phyloP scores from a whole-genome alignment of 2,329 filamentous ascomycete genomes.

The Metarhizium humberi region DNA sequence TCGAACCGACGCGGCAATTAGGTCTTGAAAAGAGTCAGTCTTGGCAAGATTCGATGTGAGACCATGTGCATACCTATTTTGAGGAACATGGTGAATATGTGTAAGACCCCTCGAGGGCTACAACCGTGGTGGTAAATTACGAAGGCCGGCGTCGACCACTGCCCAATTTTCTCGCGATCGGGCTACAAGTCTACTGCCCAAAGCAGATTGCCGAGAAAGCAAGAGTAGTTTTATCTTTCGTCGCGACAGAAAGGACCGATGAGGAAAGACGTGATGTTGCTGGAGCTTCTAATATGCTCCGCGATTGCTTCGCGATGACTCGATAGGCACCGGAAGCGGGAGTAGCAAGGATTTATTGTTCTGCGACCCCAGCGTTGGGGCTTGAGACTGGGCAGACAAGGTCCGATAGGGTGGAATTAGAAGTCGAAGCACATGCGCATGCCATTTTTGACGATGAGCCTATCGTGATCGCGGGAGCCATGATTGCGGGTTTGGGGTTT shows the following conservation, averaged over 20 bases:
- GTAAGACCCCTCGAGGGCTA: neutral
- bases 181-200: neutral
- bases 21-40: neutral
- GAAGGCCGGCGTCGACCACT: neutral
- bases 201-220: neutral
- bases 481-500: neutral
- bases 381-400: conserved; percentile 7
- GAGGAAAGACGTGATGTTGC: neutral
- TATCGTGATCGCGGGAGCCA: neutral
- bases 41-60: neutral
- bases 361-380: conserved; percentile 43
- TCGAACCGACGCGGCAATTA: neutral
- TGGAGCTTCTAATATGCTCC: conserved; percentile 10
- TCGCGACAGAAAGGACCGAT: neutral
- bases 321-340: conserved; percentile 16
- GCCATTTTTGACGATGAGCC: conserved; percentile 1
- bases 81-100: neutral
- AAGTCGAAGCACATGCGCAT: neutral
- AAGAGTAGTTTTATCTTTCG: neutral
- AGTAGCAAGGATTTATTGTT: conserved; percentile 25
- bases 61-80: neutral
- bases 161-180: neutral
- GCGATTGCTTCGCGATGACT: conserved; percentile 13
- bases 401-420: neutral
- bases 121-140: neutral